phyloP scores from a whole-genome alignment of 2,329 filamentous ascomycete species.

The Trichocomaceae sp. region DNA sequence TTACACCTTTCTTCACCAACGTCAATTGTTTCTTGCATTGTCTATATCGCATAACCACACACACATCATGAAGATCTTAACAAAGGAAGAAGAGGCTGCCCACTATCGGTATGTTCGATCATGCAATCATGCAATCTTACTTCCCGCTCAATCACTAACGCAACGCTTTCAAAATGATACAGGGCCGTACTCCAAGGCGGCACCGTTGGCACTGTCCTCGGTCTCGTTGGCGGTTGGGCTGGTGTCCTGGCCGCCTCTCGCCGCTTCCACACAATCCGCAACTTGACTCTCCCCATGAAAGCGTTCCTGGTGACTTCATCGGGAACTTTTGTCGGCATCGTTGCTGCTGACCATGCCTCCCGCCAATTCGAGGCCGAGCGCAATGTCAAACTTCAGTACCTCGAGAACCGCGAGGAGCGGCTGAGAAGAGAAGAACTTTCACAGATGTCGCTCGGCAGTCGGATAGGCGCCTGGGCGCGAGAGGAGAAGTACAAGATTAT shows the following conservation, averaged over 20 bases:
- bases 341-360: slow-evolving; percentile 70
- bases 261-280: slow-evolving; percentile 70
- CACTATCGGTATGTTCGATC: slow-evolving; percentile 61
- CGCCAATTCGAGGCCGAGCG: slow-evolving; percentile 63
- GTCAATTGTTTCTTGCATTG: neutral
- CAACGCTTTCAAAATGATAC: slow-evolving; percentile 16
- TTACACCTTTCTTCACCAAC: neutral
- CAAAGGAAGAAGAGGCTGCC: slow-evolving; percentile 80
- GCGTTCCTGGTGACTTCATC: slow-evolving; percentile 79
- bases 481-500: slow-evolving; percentile 84
- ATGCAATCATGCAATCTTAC: no score
- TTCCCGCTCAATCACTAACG: no score
- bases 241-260: slow-evolving; percentile 62
- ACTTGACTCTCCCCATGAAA: slow-evolving; percentile 81
- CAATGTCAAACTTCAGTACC: slow-evolving; percentile 63
- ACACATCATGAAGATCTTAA: slow-evolving; percentile 86
- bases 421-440: slow-evolving; percentile 48
- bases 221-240: slow-evolving; percentile 59
- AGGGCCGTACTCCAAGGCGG: slow-evolving; percentile 73
- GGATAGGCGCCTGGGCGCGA: slow-evolving; percentile 64
- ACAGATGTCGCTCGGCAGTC: slow-evolving; percentile 53
- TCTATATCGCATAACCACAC: neutral
- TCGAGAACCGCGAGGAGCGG: slow-evolving; percentile 55
- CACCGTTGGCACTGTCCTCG: slow-evolving; percentile 61
- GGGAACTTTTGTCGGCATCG: slow-evolving; percentile 80